phyloP scores from a whole-genome alignment of 2,329 filamentous ascomycete species.

The Myriosclerotinia scirpicola region DNA sequence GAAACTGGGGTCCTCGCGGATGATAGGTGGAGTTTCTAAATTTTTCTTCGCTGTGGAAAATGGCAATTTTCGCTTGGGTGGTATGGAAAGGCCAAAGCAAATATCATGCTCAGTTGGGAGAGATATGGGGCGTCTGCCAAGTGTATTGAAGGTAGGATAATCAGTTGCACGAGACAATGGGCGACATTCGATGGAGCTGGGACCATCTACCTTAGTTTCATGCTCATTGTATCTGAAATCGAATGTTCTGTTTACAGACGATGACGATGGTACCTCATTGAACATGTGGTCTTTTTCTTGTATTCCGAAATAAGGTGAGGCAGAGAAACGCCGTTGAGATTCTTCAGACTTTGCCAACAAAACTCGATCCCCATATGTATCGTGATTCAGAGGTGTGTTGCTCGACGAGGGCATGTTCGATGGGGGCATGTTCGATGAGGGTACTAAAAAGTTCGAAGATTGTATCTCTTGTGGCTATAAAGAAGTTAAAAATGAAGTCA shows the following conservation, averaged over 20 bases:
- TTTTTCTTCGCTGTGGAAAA: constrained; percentile 29
- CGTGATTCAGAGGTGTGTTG: not conserved
- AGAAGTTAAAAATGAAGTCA: not conserved
- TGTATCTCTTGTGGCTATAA: not conserved
- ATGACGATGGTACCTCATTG: not conserved
- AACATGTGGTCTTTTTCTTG: not conserved
- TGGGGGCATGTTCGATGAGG: too few relatives aligned
- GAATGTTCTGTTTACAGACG: not conserved
- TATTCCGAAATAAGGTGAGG: not conserved
- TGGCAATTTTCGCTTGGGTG: constrained; percentile 36
- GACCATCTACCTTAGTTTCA: not conserved
- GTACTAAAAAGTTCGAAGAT: not conserved
- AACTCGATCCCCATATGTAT: not conserved
- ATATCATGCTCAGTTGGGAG: constrained; percentile 20
- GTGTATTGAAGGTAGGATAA: not conserved
- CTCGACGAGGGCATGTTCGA: not conserved
- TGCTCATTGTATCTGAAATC: not conserved
- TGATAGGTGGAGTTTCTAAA: not conserved
- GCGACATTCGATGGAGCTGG: not conserved
- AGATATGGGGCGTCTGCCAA: constrained; percentile 14
- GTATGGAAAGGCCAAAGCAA: constrained; percentile 27
- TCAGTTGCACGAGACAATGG: constrained; percentile 13
- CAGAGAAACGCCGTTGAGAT: not conserved
- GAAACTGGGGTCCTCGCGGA: not conserved
- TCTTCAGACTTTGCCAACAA: not conserved